Evolutionary conservation across 371 early-diverging fungal species (phyloP).

Genomic region (Rhizopus delemar): DNA sequence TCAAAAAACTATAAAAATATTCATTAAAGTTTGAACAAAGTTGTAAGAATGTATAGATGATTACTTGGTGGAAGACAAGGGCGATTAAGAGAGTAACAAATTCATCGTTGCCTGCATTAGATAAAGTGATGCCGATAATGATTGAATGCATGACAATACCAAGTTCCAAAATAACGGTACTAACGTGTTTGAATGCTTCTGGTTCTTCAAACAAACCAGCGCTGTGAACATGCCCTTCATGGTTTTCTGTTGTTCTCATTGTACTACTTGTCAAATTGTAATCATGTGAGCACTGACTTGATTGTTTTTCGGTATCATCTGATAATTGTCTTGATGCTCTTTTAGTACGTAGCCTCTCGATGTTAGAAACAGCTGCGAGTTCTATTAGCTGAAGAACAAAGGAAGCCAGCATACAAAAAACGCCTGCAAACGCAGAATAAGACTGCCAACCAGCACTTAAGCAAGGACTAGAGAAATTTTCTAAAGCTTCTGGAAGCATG

Average conservation of each 20-base stretch:
- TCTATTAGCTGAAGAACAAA: constrained; percentile 47
- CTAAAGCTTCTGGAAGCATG: constrained; percentile 46
- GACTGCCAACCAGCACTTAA: constrained; percentile 33
- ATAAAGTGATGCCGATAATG: constrained; percentile 82
- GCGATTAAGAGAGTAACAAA: constrained; percentile 78
- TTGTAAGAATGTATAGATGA: background rate
- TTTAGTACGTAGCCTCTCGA: constrained; percentile 24
- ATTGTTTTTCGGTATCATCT: constrained; percentile 22
- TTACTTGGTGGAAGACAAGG: constrained; percentile 85
- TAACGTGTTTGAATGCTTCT: constrained; percentile 35
- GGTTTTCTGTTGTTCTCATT: constrained; percentile 11
- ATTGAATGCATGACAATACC: constrained; percentile 88
- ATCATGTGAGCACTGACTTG: constrained; percentile 6
- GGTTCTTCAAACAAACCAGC: constrained; percentile 43
- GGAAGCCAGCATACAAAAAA: constrained; percentile 51
- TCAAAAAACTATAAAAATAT: constrained; percentile 48
- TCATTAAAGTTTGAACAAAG: background rate
- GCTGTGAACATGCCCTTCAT: constrained; percentile 36
- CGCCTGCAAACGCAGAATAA: constrained; percentile 47
- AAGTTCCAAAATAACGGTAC: constrained; percentile 72
- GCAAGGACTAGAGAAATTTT: constrained; percentile 46
- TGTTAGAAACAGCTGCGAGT: constrained; percentile 32
- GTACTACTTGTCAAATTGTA: constrained; percentile 17
- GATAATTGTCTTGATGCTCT: constrained; percentile 11
- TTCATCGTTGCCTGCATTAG: constrained; percentile 62